Conservation (phyloP, 2,329 filamentous ascomycete species). For the Aspergillus sp. region DNA sequence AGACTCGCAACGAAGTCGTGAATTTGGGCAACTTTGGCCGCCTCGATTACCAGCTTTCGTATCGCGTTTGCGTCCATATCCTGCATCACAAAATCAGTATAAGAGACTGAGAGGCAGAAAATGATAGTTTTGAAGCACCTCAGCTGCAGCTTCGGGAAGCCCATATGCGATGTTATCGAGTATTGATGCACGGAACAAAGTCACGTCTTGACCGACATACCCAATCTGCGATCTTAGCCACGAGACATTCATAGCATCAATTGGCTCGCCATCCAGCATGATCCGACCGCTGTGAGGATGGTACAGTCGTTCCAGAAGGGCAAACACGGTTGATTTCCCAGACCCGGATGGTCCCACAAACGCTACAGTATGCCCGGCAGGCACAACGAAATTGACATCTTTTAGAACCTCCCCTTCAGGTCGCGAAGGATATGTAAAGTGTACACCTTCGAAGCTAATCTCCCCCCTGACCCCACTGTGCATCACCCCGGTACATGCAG, state of each 20-base stretch:
- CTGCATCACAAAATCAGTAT: conserved; percentile 37
- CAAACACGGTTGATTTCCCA: conserved; percentile 74
- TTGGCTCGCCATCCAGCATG: conserved; percentile 38
- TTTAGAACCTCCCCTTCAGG: conserved; percentile 42
- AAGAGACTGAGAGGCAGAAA: background rate
- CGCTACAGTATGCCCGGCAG: conserved; percentile 52
- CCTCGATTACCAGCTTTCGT: conserved; percentile 8
- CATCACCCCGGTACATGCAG: conserved; percentile 21
- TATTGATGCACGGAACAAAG: conserved; percentile 79
- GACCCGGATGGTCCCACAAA: conserved; percentile 73
- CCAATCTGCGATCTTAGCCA: conserved; percentile 22
- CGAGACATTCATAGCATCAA: conserved; percentile 35
- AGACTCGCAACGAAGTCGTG: conserved; percentile 76
- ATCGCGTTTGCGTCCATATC: conserved; percentile 43
- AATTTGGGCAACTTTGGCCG: conserved; percentile 53
- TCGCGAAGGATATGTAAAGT: conserved; percentile 37
- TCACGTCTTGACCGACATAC: conserved; percentile 64
- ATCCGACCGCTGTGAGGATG: conserved; percentile 44
- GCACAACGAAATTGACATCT: conserved; percentile 34
- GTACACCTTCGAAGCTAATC: conserved; percentile 44
- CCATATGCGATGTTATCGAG: conserved; percentile 71
- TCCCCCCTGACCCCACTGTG: conserved; percentile 22
- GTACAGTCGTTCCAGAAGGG: conserved; percentile 72
- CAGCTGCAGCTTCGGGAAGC: conserved; percentile 32
- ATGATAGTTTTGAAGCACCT: background rate